Base-by-base conservation (phyloP, 805 yeast genomes). In the Lipomyces starkeyi region DNA sequence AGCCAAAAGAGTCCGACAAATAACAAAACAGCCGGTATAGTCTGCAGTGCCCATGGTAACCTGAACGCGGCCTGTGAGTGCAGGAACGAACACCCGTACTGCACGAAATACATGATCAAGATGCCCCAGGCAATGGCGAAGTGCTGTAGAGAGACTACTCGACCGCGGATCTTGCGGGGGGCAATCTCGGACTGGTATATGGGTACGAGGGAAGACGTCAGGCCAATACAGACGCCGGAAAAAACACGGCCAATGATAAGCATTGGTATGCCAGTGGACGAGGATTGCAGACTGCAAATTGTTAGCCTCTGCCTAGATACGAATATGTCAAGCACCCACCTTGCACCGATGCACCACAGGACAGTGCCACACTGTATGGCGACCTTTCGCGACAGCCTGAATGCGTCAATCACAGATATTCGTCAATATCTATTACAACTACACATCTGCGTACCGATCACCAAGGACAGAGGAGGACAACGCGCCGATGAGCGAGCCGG, bases 101-200 rank as follows among this genome's bases (percentile, higher is more conserved):
- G 54, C 13, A 49, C 13, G 25, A 49, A 49, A n/a, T 49, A 49
- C 54, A 49, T 49, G n/a, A 49, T 49, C 25, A 49, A n/a, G 25
- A 49, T 49, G 20, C 54, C 54, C 20, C 9, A 49, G 1, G 54
- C 54, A 49, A 49, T 91, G 11, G 96, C 96, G 0, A 94, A 88
- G 78, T 91, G 92, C 76, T 91, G 95, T 37, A 91, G 88, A 75
- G 96, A 90, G 4, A 93, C 96, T 63, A 91, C 81, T 74, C 86
- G 85, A 2, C 97, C 97, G 75, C 97, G 83, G 73, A 90, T 90
- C 74, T 91, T 90, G 29, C 92, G 88, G 1, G 97, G 97, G 7
- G 93, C 86, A 60, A 92, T 91, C 76, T 92, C 97, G 62, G 93
- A 87, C 76, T 91, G 97, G 78, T 91, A 92, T 59, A 91, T 87